Base-by-base conservation (phyloP, 2,329 filamentous ascomycete genomes). In the Emmonsiellopsis sp. region DNA sequence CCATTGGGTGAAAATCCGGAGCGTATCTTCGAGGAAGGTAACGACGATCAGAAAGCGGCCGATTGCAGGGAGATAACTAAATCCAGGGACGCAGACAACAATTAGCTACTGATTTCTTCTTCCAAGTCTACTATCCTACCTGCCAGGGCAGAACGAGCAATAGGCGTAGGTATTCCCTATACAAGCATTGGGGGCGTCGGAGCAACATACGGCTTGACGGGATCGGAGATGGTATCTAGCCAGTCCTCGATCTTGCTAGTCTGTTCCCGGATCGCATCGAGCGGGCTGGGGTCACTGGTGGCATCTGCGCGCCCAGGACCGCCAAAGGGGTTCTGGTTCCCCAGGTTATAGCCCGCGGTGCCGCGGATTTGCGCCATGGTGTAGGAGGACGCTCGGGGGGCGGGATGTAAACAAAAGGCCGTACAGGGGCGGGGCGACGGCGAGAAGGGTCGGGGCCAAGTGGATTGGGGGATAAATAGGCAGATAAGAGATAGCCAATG, bases 221-320 rank as follows among this genome's bases (percentile, higher is more conserved):
- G 93, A 68, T 95, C 92, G 65, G 89, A 86, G 66, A 90, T 62
- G 31, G 82, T 88, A 73, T 97, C 93, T 68, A 98, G 74, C 69
- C 88, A 75, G 70, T 98, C 93, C 76, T 98, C 93, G 61, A 98
- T 92, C 80, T 96, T 97, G 85, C 88, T 95, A 50, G 93, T 98
- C 73, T 97, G 91, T 71, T 90, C 83, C 59, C 93, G 82, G 68
- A 98, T 89, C 64, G 89, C 81, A 71, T 96, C 93, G 62, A 98
- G 82, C 54, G 86, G 84, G 70, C 83, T 89, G 48, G 85, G 81
- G 64, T 90, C 85, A 67, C 79, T 81, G 54, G 78, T 81, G 55
- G 78, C 81, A 61, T 86, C 80, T 61, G 70, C 74, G 60, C 74
- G 76, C 64, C 75, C 78, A 55, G 77, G 77, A 47, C 79, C 81